These are phyloP conservation scores for Sphaceloma murrayae DNA, from an alignment of 2,329 filamentous ascomycete genomes.

Conservation along the genomic window DNA sequence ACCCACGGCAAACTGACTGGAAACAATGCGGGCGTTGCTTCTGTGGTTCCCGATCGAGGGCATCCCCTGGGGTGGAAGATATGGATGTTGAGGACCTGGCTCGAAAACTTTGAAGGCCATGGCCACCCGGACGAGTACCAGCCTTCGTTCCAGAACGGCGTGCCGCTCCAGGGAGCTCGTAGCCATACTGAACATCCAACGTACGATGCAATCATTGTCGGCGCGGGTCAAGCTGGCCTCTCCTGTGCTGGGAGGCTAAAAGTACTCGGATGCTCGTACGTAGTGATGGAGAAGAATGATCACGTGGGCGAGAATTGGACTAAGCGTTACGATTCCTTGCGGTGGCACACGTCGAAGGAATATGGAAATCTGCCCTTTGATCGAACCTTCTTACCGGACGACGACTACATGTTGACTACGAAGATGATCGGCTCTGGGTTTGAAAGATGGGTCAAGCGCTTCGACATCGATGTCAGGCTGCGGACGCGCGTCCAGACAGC, in stretches of 20 bases:
- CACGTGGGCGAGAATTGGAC: conserved; percentile 40
- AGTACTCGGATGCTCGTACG: conserved; percentile 34
- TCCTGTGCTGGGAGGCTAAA: conserved; percentile 36
- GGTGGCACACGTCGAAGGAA: conserved; percentile 34
- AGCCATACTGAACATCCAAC: conserved; percentile 9
- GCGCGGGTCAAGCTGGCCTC: conserved; percentile 39
- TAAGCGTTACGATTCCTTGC: conserved; percentile 38
- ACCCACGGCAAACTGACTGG: conserved; percentile 21
- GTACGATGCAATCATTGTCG: conserved; percentile 29
- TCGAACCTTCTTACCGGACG: conserved; percentile 28
- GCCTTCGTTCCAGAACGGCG: conserved; percentile 20
- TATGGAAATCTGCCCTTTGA: conserved; percentile 33
- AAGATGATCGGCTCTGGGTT: conserved; percentile 33
- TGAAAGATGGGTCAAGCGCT: conserved; percentile 30
- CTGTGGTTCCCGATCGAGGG: conserved; percentile 25
- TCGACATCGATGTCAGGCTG: conserved; percentile 34
- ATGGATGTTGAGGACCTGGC: conserved; percentile 32
- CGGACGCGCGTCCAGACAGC: conserved; percentile 31
- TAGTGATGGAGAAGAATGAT: conserved; percentile 38
- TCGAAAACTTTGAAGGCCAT: conserved; percentile 32
- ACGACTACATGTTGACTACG: conserved; percentile 23
- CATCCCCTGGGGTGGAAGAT: conserved; percentile 31
- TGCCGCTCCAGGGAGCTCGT: background rate
- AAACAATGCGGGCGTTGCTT: conserved; percentile 29
- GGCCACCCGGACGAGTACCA: conserved; percentile 25